A percentile compares a stretch with the other conserved stretches of the same genome.
Conservation (phyloP, 805 yeast genomes). For the Lachancea thermotolerans region DNA sequence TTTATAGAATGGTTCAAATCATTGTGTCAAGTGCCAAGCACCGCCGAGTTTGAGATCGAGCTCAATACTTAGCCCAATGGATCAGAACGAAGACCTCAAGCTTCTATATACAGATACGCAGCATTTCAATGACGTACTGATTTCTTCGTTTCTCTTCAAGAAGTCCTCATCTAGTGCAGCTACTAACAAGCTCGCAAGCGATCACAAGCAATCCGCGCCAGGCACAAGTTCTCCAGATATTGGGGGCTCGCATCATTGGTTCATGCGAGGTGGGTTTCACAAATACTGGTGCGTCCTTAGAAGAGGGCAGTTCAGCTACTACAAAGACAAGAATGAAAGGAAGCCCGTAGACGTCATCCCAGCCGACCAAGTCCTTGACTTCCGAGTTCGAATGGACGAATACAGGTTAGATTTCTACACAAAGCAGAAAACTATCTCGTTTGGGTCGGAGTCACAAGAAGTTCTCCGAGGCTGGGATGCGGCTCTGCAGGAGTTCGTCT, state of each 20-base stretch:
- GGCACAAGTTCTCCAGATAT: background rate
- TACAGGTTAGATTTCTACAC: slow-evolving; percentile 14
- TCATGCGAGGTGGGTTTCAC: slow-evolving; percentile 7
- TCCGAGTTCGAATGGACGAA: slow-evolving; percentile 9
- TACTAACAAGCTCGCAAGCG: background rate
- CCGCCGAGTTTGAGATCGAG: background rate
- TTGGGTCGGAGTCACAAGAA: slow-evolving; percentile 9
- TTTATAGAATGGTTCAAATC: background rate
- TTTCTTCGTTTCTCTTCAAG: slow-evolving; percentile 8
- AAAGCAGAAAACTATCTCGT: slow-evolving; percentile 12
- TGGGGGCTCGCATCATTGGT: slow-evolving; percentile 5
- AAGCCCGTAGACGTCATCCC: slow-evolving; percentile 20
- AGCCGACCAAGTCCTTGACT: slow-evolving; percentile 11
- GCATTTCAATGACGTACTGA: slow-evolving; percentile 7
- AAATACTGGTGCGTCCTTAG: slow-evolving; percentile 22
- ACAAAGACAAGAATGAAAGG: slow-evolving; percentile 19
- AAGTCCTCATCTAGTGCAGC: slow-evolving; percentile 1
- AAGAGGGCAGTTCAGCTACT: slow-evolving; percentile 20
- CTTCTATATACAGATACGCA: slow-evolving; percentile 3
- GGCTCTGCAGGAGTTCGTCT: slow-evolving; percentile 13
- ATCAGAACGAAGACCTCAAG: slow-evolving; percentile 1
- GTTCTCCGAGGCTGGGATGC: slow-evolving; percentile 1
- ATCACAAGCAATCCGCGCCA: background rate
- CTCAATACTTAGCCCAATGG: background rate
- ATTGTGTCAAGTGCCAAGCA: background rate